Evolutionary conservation across 306 rosid species (phyloP).

Genomic region (Oxytropis ochrocephala): DNA sequence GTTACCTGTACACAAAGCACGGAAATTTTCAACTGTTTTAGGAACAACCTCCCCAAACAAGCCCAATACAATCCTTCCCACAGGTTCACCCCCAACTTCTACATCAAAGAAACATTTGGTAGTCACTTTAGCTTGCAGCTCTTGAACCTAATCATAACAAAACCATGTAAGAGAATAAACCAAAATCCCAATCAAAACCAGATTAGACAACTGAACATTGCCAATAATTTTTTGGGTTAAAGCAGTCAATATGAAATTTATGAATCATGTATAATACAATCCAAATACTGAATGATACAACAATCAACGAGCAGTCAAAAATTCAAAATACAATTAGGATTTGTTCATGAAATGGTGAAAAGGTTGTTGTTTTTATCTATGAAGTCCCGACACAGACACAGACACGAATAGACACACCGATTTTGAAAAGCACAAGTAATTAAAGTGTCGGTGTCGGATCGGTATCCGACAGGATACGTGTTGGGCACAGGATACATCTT

Average conservation of each 20-base stretch:
- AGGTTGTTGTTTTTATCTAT: too few relatives aligned
- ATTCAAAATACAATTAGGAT: not conserved
- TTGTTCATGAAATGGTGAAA: too few relatives aligned
- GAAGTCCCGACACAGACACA: too few relatives aligned
- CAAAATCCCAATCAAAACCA: not conserved
- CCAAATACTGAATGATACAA: not conserved
- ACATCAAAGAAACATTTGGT: slow-evolving; percentile 72
- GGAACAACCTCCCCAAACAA: slow-evolving; percentile 77
- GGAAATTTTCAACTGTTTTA: slow-evolving; percentile 74
- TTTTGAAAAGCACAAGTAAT: too few relatives aligned
- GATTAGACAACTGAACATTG: not conserved
- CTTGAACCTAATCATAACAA: slow-evolving; percentile 40
- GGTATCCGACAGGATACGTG: too few relatives aligned
- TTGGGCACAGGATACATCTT: too few relatives aligned
- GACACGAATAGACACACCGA: too few relatives aligned
- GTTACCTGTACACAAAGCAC: slow-evolving; percentile 89
- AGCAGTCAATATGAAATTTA: not conserved
- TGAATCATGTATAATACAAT: not conserved
- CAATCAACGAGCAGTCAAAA: not conserved
- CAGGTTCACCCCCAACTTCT: slow-evolving; percentile 66
- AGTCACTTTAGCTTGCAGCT: slow-evolving; percentile 76
- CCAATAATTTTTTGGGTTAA: not conserved
- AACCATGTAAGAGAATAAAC: slow-evolving; percentile 14
- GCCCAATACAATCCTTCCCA: slow-evolving; percentile 64
- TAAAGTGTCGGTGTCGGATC: too few relatives aligned